Evolutionary conservation across 371 early-diverging fungal species (phyloP).

Genomic region (Mucor plumbeus): DNA sequence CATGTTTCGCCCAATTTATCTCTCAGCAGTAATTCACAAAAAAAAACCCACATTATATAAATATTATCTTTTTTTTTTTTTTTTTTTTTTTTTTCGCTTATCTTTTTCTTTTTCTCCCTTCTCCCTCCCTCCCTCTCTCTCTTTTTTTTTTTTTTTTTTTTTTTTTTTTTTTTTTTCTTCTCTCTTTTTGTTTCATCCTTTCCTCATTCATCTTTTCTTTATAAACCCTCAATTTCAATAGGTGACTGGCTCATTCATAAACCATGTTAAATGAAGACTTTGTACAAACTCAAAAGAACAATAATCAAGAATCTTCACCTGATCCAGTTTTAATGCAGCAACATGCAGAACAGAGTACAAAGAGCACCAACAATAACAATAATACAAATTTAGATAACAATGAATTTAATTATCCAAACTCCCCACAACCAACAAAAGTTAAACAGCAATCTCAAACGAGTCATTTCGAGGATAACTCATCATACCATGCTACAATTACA

Average conservation of each 20-base stretch:
- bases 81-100: neutral
- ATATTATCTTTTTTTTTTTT: neutral
- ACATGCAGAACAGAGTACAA: constrained; percentile 1
- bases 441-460: neutral
- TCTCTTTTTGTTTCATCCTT: neutral
- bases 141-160: neutral
- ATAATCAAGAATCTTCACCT: constrained; percentile 23
- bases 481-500: constrained; percentile 13
- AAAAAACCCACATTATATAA: neutral
- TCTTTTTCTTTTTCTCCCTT: neutral
- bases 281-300: constrained; percentile 24
- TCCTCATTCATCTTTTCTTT: neutral
- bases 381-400: neutral
- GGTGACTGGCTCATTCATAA: neutral
- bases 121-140: neutral
- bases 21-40: constrained; percentile 6
- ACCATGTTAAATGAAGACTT: constrained; percentile 24
- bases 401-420: constrained; percentile 13
- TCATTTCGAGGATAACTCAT: neutral
- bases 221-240: neutral
- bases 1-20: constrained; percentile 22
- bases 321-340: constrained; percentile 16
- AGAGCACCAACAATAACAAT: constrained; percentile 1
- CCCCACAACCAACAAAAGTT: constrained; percentile 17
- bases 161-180: neutral